These are phyloP conservation scores for Vigna mungo DNA, from an alignment of 306 rosid genomes.

Conservation along the genomic window DNA sequence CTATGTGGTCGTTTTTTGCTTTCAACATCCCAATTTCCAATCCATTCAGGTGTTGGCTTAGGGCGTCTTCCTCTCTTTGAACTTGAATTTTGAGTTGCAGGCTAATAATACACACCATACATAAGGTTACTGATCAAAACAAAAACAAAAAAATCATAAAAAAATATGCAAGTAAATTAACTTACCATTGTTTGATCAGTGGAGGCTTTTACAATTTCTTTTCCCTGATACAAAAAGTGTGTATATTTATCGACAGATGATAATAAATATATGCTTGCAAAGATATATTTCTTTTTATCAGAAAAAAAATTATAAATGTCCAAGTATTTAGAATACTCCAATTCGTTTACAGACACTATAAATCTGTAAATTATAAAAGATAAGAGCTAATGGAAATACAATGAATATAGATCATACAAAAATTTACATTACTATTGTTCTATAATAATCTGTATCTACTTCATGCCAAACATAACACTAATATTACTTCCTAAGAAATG, in stretches of 20 bases:
- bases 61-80: neutral
- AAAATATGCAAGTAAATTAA: too few relatives aligned
- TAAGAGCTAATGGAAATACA: too few relatives aligned
- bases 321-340: too few relatives aligned
- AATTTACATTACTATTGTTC: too few relatives aligned
- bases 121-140: neutral
- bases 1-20: neutral
- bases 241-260: neutral
- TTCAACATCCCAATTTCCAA: neutral
- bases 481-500: too few relatives aligned
- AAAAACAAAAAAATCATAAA: too few relatives aligned
- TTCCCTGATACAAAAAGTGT: neutral
- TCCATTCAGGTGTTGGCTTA: neutral
- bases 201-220: neutral
- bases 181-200: neutral
- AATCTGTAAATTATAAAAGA: too few relatives aligned
- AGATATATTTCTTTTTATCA: neutral
- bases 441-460: too few relatives aligned
- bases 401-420: too few relatives aligned
- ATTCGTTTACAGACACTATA: too few relatives aligned
- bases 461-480: too few relatives aligned
- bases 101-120: neutral
- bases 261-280: neutral
- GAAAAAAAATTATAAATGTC: too few relatives aligned
- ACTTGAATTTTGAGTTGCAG: neutral